A percentile compares a stretch with the other conserved stretches of the same genome.
phyloP scores from a whole-genome alignment of 257 asterid genomes.

The Haberlea rhodopensis region DNA sequence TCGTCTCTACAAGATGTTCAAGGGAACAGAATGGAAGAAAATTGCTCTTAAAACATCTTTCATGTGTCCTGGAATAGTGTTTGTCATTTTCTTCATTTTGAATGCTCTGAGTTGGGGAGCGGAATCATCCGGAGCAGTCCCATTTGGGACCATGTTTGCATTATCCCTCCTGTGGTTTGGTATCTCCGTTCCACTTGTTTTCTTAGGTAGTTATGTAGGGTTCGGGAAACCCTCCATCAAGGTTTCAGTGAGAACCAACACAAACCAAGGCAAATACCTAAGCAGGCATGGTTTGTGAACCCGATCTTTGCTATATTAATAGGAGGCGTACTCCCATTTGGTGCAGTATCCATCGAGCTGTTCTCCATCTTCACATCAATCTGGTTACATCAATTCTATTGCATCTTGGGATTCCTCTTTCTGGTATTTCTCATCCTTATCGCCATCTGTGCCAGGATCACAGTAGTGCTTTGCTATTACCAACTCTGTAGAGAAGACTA shows the following conservation, averaged over 20 bases:
- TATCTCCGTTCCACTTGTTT: not conserved
- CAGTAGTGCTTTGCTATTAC: not conserved
- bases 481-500: not conserved
- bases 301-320: conserved; percentile 52
- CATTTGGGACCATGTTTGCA: not conserved
- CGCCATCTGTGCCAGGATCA: not conserved
- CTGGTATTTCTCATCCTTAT: no score
- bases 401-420: not conserved
- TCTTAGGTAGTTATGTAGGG: not conserved
- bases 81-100: not conserved
- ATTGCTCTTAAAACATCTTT: conserved; percentile 72
- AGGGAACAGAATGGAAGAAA: conserved; percentile 22
- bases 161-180: not conserved
- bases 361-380: conserved; percentile 45
- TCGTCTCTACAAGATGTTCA: not conserved
- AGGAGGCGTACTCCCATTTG: conserved; percentile 25
- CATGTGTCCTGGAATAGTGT: conserved; percentile 39
- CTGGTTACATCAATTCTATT: conserved; percentile 38
- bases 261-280: not conserved
- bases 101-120: not conserved
- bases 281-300: not conserved
- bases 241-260: not conserved
- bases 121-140: not conserved
- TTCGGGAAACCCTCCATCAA: not conserved
- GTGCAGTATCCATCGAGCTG: not conserved